Conservation (phyloP, 1,284 basidiomycete species). For the Caloboletus inedulis region DNA sequence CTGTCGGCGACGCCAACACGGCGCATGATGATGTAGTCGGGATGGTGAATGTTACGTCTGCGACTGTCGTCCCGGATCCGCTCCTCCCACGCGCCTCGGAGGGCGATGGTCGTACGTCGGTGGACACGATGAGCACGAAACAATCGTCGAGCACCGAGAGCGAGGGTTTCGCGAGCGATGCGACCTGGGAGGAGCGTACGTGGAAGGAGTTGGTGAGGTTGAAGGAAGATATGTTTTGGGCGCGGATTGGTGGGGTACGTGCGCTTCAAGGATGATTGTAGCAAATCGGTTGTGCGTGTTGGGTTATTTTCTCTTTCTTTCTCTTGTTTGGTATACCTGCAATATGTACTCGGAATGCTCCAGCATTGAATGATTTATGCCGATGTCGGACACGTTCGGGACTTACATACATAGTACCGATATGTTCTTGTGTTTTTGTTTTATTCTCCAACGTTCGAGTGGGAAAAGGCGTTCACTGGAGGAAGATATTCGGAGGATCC, state of each 20-base stretch:
- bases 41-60: background rate
- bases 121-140: slow-evolving; percentile 22
- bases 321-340: background rate
- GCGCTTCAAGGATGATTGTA: slow-evolving; percentile 16
- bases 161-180: slow-evolving; percentile 51
- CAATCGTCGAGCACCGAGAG: slow-evolving; percentile 20
- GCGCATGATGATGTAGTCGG: background rate
- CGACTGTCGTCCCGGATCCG: background rate
- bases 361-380: background rate
- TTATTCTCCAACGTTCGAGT: too few species aligned
- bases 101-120: slow-evolving; percentile 11
- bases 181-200: slow-evolving; percentile 85
- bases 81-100: background rate
- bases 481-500: too few species aligned
- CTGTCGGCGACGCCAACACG: background rate
- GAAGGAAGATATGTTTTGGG: slow-evolving; percentile 90
- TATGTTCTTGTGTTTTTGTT: too few species aligned
- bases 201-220: slow-evolving; percentile 82
- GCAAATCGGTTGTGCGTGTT: background rate
- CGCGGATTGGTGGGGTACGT: slow-evolving; percentile 68
- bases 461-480: too few species aligned
- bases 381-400: background rate
- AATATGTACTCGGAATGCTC: background rate
- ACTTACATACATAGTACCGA: too few species aligned
- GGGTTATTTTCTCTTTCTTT: background rate